phyloP scores from a whole-genome alignment of 2,329 filamentous ascomycete species.

The Fusarium virguliforme region DNA sequence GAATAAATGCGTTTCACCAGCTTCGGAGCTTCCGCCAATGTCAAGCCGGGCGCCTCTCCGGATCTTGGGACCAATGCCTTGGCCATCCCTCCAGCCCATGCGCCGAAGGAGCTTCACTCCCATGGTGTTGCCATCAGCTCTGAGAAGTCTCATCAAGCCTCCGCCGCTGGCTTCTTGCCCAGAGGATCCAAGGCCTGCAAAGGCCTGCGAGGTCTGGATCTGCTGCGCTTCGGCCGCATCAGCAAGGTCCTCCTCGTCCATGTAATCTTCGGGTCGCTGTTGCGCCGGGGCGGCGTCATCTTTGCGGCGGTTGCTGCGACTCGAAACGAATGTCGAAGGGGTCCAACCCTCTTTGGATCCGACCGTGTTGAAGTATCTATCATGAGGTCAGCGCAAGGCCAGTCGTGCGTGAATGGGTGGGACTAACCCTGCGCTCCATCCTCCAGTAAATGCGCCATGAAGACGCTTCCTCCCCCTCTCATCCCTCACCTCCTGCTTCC shows the following conservation, averaged over 20 bases:
- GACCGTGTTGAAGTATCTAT: conserved; percentile 96
- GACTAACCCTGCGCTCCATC: conserved; percentile 92
- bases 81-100: conserved; percentile 97
- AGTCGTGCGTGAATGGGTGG: neutral
- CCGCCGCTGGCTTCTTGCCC: conserved; percentile 69
- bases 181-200: conserved; percentile 82
- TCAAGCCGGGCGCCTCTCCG: conserved; percentile 80
- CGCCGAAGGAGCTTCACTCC: conserved; percentile 86
- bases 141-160: conserved; percentile 80
- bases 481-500: conserved; percentile 98
- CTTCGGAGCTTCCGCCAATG: conserved; percentile 58
- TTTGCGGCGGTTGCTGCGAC: conserved; percentile 83
- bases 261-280: conserved; percentile 88
- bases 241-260: conserved; percentile 96
- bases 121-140: conserved; percentile 84
- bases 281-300: conserved; percentile 71
- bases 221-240: conserved; percentile 85
- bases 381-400: conserved; percentile 30
- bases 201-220: conserved; percentile 81
- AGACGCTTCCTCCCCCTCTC: conserved; percentile 91
- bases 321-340: conserved; percentile 92
- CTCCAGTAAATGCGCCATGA: conserved; percentile 96
- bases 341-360: conserved; percentile 99
- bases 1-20: conserved; percentile 78
- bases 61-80: conserved; percentile 92